phyloP scores from a whole-genome alignment of 108 stramenopile genomes.

The Mediolabrus comicus region DNA sequence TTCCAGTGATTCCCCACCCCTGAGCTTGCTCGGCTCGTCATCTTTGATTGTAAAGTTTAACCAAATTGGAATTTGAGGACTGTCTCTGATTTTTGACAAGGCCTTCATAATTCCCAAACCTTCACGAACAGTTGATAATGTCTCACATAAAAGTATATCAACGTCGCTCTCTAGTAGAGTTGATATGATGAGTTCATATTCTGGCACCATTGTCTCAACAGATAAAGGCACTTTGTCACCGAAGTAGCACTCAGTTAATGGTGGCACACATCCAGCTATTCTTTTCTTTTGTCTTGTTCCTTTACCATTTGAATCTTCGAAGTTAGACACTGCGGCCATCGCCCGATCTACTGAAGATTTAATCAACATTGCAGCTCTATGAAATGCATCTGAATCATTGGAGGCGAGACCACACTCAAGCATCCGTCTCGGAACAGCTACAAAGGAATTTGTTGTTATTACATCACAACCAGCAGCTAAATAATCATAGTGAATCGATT shows the following conservation, averaged over 20 bases:
- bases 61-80: constrained; percentile 23
- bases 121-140: constrained; percentile 45
- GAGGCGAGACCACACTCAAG: constrained; percentile 29
- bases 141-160: constrained; percentile 46
- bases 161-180: constrained; percentile 34
- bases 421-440: constrained; percentile 43
- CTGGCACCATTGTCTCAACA: constrained; percentile 17
- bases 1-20: constrained; percentile 35
- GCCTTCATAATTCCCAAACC: constrained; percentile 30
- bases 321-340: constrained; percentile 16
- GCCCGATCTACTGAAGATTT: constrained; percentile 42
- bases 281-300: neutral
- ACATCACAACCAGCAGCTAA: constrained; percentile 41
- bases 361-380: constrained; percentile 21
- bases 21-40: constrained; percentile 19
- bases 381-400: constrained; percentile 3
- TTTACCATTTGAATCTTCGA: neutral
- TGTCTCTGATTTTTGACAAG: neutral
- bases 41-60: constrained; percentile 45
- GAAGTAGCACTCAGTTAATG: constrained; percentile 48
- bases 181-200: constrained; percentile 24
- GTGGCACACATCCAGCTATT: constrained; percentile 46
- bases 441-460: constrained; percentile 52
- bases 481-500: constrained; percentile 37
- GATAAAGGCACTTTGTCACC: constrained; percentile 26